Evolutionary conservation across 345 rosid species (phyloP).

Genomic region (Populus simonii): DNA sequence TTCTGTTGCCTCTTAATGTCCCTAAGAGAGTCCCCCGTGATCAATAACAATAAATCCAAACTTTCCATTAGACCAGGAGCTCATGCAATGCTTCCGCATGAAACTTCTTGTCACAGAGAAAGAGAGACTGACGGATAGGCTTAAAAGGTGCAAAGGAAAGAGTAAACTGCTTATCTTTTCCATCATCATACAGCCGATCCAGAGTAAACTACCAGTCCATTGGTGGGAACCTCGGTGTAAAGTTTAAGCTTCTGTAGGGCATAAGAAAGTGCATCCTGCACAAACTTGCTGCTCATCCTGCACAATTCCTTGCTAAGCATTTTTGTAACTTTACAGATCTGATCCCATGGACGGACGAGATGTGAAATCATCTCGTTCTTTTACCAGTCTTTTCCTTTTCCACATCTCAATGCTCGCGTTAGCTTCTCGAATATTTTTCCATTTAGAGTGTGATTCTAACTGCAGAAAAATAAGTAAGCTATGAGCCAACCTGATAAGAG

Average conservation of each 20-base stretch:
- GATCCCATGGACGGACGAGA: background rate
- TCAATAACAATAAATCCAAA: constrained; percentile 6
- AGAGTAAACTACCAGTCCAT: background rate
- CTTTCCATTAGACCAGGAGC: background rate
- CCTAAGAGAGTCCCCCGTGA: background rate
- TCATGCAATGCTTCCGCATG: constrained; percentile 7
- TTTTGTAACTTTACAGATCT: background rate
- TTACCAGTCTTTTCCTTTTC: background rate
- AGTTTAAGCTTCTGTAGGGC: constrained; percentile 6
- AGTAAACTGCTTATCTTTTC: background rate
- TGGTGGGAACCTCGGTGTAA: background rate
- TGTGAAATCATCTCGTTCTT: constrained; percentile 1
- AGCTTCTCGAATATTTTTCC: background rate
- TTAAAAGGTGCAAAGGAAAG: background rate
- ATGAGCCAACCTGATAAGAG: background rate
- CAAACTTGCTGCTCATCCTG: constrained; percentile 5
- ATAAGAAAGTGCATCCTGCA: background rate
- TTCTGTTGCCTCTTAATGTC: background rate
- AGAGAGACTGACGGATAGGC: background rate
- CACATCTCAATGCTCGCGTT: background rate
- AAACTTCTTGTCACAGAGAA: constrained; percentile 5
- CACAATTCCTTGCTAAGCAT: constrained; percentile 1
- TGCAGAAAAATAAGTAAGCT: background rate
- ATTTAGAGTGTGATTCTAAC: background rate
- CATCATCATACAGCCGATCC: background rate